These are phyloP conservation scores for Jamesozyma hellenica DNA, from an alignment of 805 yeast genomes.

Conservation along the genomic window DNA sequence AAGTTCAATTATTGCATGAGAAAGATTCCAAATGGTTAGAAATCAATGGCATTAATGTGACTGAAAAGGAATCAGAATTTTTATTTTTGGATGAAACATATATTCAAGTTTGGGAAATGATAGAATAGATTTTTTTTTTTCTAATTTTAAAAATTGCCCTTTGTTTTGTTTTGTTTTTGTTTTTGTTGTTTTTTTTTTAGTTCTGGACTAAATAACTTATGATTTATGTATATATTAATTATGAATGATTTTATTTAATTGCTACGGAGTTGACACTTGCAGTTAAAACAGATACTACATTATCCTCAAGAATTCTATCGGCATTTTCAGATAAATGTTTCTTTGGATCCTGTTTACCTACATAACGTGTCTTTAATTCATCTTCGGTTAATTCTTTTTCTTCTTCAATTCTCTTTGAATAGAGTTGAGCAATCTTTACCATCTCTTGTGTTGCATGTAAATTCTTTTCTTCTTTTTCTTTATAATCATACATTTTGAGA, in stretches of 20 bases:
- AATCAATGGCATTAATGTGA: constrained; percentile 42
- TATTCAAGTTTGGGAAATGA: constrained; percentile 56
- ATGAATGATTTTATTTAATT: constrained; percentile 43
- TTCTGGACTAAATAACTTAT: neutral
- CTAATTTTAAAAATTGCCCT: too few species aligned
- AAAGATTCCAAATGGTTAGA: constrained; percentile 45
- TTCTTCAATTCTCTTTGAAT: constrained; percentile 82
- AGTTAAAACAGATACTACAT: constrained; percentile 76
- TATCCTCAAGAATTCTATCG: constrained; percentile 76
- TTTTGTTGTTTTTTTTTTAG: neutral
- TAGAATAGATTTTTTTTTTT: neutral
- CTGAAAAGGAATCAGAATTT: constrained; percentile 43
- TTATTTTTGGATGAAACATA: constrained; percentile 52
- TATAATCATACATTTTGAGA: constrained; percentile 64
- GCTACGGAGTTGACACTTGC: constrained; percentile 87
- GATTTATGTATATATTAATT: neutral
- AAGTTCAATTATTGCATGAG: constrained; percentile 38
- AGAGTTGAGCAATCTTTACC: constrained; percentile 84
- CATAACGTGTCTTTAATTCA: constrained; percentile 88
- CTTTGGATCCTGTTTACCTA: constrained; percentile 98
- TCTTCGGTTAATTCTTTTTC: constrained; percentile 83
- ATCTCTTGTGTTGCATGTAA: constrained; percentile 61
- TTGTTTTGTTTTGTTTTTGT: neutral
- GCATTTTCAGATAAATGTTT: constrained; percentile 90
- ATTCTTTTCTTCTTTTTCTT: constrained; percentile 66